Conservation (phyloP, 257 asterid genomes). For the Solanum lycopersicoides region DNA sequence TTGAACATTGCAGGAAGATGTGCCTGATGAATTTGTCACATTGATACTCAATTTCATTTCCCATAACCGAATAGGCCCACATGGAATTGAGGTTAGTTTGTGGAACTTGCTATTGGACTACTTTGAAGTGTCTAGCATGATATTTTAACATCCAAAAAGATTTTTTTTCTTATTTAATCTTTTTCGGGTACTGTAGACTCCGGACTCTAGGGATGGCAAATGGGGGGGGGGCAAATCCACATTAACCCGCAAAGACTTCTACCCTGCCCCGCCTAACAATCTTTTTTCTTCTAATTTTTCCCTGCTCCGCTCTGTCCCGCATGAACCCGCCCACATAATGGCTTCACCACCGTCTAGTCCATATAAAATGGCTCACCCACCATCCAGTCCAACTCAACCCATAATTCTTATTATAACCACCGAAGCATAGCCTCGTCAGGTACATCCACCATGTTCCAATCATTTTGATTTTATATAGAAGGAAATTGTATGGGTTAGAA, state of each 20-base stretch:
- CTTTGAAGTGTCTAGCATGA: neutral
- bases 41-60: slow-evolving; percentile 62
- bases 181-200: neutral
- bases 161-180: neutral
- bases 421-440: neutral
- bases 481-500: neutral
- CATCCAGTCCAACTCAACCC: neutral
- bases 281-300: too few relatives aligned
- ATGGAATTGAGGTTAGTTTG: slow-evolving; percentile 71
- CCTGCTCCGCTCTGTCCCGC: too few relatives aligned
- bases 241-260: neutral
- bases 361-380: neutral
- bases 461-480: too few relatives aligned
- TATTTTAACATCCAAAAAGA: neutral
- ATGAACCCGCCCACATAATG: too few relatives aligned
- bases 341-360: too few relatives aligned
- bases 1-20: slow-evolving; percentile 64
- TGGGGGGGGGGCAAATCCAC: too few relatives aligned
- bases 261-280: neutral
- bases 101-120: neutral
- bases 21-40: slow-evolving; percentile 75
- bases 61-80: slow-evolving; percentile 72
- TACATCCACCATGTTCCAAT: neutral
- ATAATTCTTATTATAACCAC: neutral
- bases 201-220: too few relatives aligned